Base-by-base conservation (phyloP, 1,284 basidiomycete genomes). In the Melampsora medusae region DNA sequence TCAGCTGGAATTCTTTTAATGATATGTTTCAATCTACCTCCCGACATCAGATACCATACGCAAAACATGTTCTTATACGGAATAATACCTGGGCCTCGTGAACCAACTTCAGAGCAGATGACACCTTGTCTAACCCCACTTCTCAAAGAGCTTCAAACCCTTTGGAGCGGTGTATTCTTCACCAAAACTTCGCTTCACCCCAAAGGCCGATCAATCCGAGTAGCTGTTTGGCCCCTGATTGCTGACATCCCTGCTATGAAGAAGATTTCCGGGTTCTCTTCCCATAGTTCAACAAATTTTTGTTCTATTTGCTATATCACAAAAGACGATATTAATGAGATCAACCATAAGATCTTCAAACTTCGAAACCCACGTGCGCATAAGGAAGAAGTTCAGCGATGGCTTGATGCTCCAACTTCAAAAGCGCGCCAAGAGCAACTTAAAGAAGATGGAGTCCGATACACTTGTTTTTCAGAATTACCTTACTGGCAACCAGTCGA, bases 61-160 rank as follows among this genome's bases (percentile, higher is more conserved):
- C 82, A 85, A 66, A 84, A 85, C 67, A 79, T 85, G 19, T 85
- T 80, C 72, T 79, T 85, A 16, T 82, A 81, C 6, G 83, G 82
- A 1, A 78, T 85, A 16, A 81, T 81, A 82, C 84, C 81, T 12
- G 80, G 79, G 3, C 79, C 78, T 3, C 31, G 50, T 7, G 77
- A 80, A 56, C 79, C 78, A 0, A 61, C 35, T 5, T 28, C 61
- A 4, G 50, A 78, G 9, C 53, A 80, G 22, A 69, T 83, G 46
- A 83, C 84, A 64, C 79, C 81, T 59, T 80, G 81, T 67, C 48
- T 85, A 0, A 14, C 50, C 19, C 82, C 81, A 6, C 61, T 85
- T 2, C 78, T 84, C 10, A 78, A 82, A 35, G 79, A 82, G 28
- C 78, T 85, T 12, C 33, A 80, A 0, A 60, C 71, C 12, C 78